Percentiles rank a stretch among this genome's conserved stretches.
Evolutionary conservation across 1,284 basidiomycete genomes (phyloP).

Genomic region (Trametes versicolor): DNA sequence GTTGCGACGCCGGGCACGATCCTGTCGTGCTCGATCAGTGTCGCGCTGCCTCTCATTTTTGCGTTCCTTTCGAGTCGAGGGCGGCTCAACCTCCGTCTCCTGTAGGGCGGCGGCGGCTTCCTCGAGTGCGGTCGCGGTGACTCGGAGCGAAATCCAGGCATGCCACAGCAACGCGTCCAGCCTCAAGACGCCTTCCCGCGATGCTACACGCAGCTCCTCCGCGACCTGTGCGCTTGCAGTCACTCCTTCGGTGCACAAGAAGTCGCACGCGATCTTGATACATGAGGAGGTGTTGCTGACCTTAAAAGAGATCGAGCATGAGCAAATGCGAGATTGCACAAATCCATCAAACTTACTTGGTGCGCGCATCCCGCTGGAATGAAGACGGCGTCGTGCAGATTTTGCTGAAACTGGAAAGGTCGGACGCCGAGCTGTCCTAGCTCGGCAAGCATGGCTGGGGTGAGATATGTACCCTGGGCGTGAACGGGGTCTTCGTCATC

Average conservation of each 20-base stretch:
- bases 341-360: neutral
- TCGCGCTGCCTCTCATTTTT: neutral
- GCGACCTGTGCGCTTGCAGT: neutral
- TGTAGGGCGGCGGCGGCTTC: neutral
- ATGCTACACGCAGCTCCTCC: neutral
- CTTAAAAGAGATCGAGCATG: neutral
- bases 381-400: neutral
- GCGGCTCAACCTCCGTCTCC: neutral
- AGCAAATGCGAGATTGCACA: neutral
- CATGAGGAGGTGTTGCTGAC: neutral
- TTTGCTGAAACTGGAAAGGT: neutral
- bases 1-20: neutral
- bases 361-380: neutral
- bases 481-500: neutral
- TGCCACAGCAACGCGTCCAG: neutral
- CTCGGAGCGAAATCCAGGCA: neutral
- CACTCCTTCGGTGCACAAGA: neutral
- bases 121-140: neutral
- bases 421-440: neutral
- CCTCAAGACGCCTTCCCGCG: neutral
- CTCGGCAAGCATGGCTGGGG: neutral
- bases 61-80: neutral
- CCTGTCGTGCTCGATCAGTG: neutral
- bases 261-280: slow-evolving; percentile 6
- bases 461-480: neutral